Evolutionary conservation across 202 grass and related monocot species (phyloP), one percentile per base, ranked within the genome.

Genomic region (Setaria viridis): DNA sequence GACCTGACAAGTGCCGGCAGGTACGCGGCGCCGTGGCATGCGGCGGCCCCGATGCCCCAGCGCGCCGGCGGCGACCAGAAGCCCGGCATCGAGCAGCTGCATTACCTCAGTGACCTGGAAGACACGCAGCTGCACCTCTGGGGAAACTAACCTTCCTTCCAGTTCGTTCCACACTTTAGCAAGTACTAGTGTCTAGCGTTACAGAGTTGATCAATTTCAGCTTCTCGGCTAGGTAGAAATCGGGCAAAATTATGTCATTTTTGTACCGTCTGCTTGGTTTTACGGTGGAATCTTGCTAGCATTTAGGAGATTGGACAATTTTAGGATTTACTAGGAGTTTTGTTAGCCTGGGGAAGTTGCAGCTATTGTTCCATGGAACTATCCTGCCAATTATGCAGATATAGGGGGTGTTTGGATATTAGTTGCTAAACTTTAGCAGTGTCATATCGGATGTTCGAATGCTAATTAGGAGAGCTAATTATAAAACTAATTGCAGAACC

Each of bases 221-320:
- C 19, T 48, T 58, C 48, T 56, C 34, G 48, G 49, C 59, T 74
- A 3, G 41, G 51, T 75, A 77, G 62, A 59, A 1, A 76, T 68
- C 53, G n/a, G 56, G 70, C 58, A 20, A 64, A 47, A 17, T 64
- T 48, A 15, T 9, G 14, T 35, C 70, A 51, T 14, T 53, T 59
- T 72, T 45, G 58, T 43, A 75, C 25, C n/a, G 11, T 46, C 29
- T 48, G 70, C 70, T 76, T 76, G 19, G 53, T 79, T 49, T 39
- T 39, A 39, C 5, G 37, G 37, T 39, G 37, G 37, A 4, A 39
- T 30, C 3, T 49, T 79, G 13, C 56, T 53, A 84, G 17, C 45
- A 13, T 17, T 7, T 19, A 19, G 29, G 46, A 14, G 25, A 74
- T 47, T 5, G 7, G 57, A 11, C 1, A 32, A 33, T 76, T 55